Evolutionary conservation across 257 asterid species (phyloP), one percentile per base, ranked within the genome.

Genomic region (Solanum etuberosum): DNA sequence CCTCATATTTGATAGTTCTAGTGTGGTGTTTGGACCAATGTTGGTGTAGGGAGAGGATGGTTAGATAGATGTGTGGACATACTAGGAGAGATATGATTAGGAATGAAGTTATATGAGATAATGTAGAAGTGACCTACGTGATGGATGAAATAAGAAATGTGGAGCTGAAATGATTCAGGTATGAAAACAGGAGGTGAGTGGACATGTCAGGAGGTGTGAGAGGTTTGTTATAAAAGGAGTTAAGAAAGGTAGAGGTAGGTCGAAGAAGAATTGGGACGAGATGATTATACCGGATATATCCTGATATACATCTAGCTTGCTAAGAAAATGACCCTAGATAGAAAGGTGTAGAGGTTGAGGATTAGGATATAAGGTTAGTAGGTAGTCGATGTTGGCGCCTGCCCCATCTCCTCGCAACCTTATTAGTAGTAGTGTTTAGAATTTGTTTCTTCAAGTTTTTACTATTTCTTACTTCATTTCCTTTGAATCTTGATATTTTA

Each of bases 371-470:
- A 63, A n/a, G 0, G 16, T 63, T 63, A n/a, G 32, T n/a, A 65
- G 34, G 8, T 12, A n/a, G 16, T 5, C 0, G 4, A 63, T 9
- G 8, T 63, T 63, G 32, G 4, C 0, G 18, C 8, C 1, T 0
- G 9, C 32, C 16, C 18, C 71, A n/a, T 23, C 15, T 59, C 70
- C 70, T 23, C 3, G 1, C 31, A 4, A 9, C 29, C 68, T 23
- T 9, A 23, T 23, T 9, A 61, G 0, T 61, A 4, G 7, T 61
- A 4, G 15, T 61, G 65, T 57, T 57, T 23, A 23, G 29, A 0
- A 61, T 61, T 23, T 61, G 1, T 61, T 61, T 54, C 61, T 54
- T 51, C 63, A 6, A 54, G 0, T 1, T 18, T 61, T 59, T 23
- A 23, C 15, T 61, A 61, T 61, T 1, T 10, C 29, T 59, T 59